Evolutionary conservation across 2,329 filamentous ascomycete genomes (phyloP).

Genomic region (Emmonsia crescens): DNA sequence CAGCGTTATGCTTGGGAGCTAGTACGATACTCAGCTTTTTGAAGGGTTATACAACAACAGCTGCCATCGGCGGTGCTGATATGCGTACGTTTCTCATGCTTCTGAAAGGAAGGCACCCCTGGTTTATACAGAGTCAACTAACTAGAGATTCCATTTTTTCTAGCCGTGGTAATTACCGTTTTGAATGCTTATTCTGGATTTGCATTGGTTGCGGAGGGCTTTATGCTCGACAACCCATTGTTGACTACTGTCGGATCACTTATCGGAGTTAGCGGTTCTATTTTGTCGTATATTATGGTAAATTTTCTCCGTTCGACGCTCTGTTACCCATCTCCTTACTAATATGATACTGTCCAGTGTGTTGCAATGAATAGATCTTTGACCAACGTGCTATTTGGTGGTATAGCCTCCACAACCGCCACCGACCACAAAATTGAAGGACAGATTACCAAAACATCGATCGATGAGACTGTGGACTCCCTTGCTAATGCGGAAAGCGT

Average conservation of each 20-base stretch:
- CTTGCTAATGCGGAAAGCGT: slow-evolving; percentile 69
- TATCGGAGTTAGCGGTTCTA: slow-evolving; percentile 80
- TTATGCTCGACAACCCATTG: slow-evolving; percentile 82
- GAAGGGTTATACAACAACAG: slow-evolving; percentile 79
- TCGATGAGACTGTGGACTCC: slow-evolving; percentile 70
- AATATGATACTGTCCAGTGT: slow-evolving; percentile 38
- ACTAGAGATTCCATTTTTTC: slow-evolving; percentile 11
- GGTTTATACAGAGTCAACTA: background rate
- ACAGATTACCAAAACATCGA: slow-evolving; percentile 61
- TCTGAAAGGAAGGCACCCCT: background rate
- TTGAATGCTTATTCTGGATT: slow-evolving; percentile 87
- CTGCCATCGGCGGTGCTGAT: slow-evolving; percentile 83
- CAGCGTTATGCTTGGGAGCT: slow-evolving; percentile 63
- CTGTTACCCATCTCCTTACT: slow-evolving; percentile 1
- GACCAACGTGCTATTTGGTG: slow-evolving; percentile 82
- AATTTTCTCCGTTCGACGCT: background rate
- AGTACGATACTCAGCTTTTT: slow-evolving; percentile 70
- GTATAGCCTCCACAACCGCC: slow-evolving; percentile 57
- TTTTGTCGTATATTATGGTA: slow-evolving; percentile 69
- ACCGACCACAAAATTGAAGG: slow-evolving; percentile 68
- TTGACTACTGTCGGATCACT: slow-evolving; percentile 76
- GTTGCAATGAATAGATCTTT: slow-evolving; percentile 85
- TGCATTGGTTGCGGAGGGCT: slow-evolving; percentile 76
- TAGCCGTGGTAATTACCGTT: slow-evolving; percentile 74
- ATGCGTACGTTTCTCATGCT: slow-evolving; percentile 50